Base-by-base conservation (phyloP, 768 basidiomycete genomes). In the Infundibulicybe gibba region DNA sequence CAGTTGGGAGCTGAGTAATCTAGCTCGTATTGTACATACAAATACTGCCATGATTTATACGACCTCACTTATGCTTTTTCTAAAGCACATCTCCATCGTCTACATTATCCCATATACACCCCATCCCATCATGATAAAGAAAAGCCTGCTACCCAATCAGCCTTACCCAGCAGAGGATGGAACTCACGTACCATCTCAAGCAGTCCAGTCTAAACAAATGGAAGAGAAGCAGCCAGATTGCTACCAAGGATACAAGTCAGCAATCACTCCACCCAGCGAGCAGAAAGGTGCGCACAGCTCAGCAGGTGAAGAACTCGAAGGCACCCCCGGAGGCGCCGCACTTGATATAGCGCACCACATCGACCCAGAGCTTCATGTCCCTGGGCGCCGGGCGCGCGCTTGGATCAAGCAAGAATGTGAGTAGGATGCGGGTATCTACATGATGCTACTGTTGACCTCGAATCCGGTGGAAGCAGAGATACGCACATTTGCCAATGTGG, bases 281-380 rank as follows among this genome's bases (percentile, higher is more conserved):
- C 41, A 19, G 15, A 32, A 39, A 21, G 40, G 69, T 75, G 52
- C 47, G 77, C 76, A 73, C 30, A 78, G 68, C 47, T 80, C 79
- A 61, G 74, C 69, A 54, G 5, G 77, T 80, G 64, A 80, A 81
- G 68, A 80, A 79, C 1, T 72, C 68, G 0, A 81, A 61, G 0
- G 75, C 72, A 12, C 75, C 71, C 6, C 71, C 69, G 0, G 65
- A 64, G 1, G 75, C 73, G 41, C 75, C 74, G 15, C 65, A 63
- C 62, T 80, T 79, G 56, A 80, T 53, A 58, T 72, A 79, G 15
- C 73, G 67, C 21, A 78, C 59, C 25, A 69, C 63, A 56, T 79
- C 76, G 21, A 81, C 78, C 78, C 78, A 80, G 11, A 78, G 65
- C 58, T 76, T 74, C 77, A 76, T 78, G 52, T 77, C 76, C 43